Percentiles rank a stretch among this genome's conserved stretches.
Evolutionary conservation across 768 basidiomycete genomes (phyloP).

Genomic region (Termitomyces sp.): DNA sequence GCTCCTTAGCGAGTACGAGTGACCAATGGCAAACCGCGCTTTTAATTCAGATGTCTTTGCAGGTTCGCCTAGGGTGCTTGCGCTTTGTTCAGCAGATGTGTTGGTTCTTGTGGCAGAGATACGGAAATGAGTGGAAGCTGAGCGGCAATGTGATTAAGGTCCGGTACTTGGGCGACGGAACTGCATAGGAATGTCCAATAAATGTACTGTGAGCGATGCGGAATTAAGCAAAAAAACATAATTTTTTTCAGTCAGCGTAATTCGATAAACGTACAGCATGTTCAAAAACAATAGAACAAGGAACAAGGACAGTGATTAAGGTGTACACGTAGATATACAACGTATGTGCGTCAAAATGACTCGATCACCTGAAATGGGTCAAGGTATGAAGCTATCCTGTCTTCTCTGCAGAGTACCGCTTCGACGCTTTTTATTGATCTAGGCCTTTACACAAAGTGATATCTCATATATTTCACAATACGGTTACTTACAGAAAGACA

Average conservation of each 20-base stretch:
- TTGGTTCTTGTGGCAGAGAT: conserved; percentile 23
- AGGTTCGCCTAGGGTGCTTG: conserved; percentile 27
- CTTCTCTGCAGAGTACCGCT: no score
- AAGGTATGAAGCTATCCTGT: no score
- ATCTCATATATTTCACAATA: no score
- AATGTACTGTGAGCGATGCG: neutral
- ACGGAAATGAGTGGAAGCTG: conserved; percentile 26
- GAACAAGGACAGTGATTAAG: neutral
- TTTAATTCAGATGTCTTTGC: no score
- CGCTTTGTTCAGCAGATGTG: conserved; percentile 24
- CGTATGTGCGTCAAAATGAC: neutral
- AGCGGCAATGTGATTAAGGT: conserved; percentile 44
- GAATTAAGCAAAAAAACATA: no score
- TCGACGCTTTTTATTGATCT: no score
- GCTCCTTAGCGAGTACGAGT: neutral
- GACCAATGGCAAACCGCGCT: no score
- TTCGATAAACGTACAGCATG: neutral
- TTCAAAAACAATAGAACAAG: neutral
- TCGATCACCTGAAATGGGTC: conserved; percentile 17
- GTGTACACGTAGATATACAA: conserved; percentile 6
- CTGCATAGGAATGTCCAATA: conserved; percentile 35
- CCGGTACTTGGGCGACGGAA: conserved; percentile 73
- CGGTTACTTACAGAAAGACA: no score
- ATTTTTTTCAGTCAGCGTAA: neutral
- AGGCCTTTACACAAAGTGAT: no score